Evolutionary conservation across 192 early-diverging fungal species (phyloP).

Genomic region (Ambispora gerdemannii): DNA sequence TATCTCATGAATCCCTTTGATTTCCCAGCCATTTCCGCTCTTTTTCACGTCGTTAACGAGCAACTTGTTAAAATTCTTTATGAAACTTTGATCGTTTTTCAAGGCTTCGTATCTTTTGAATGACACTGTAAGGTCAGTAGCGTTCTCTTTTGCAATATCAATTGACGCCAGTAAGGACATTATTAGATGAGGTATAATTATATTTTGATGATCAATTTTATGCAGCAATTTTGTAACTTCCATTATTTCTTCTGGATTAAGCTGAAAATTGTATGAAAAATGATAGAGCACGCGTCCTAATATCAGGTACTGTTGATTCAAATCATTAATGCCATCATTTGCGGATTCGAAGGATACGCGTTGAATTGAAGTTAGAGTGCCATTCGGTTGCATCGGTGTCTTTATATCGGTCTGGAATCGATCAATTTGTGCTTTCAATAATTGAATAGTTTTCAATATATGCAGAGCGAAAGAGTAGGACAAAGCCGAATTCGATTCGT

Average conservation of each 20-base stretch:
- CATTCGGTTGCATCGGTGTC: neutral
- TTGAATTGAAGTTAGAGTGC: neutral
- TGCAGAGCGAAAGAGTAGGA: conserved; percentile 50
- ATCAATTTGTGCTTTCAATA: conserved; percentile 45
- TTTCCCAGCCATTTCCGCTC: conserved; percentile 31
- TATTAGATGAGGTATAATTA: conserved; percentile 35
- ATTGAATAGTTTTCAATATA: conserved; percentile 48
- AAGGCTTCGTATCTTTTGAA: conserved; percentile 31
- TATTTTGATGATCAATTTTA: conserved; percentile 35
- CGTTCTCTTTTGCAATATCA: conserved; percentile 42
- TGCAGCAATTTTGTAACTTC: conserved; percentile 38
- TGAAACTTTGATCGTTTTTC: conserved; percentile 37
- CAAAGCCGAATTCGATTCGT: conserved; percentile 17
- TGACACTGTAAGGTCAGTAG: conserved; percentile 29
- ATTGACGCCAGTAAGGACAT: conserved; percentile 40
- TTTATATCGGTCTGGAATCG: neutral
- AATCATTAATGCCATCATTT: conserved; percentile 41
- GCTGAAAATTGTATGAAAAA: conserved; percentile 39
- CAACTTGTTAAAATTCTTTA: conserved; percentile 35
- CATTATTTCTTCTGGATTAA: conserved; percentile 37
- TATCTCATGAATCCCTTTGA: conserved; percentile 36
- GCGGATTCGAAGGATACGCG: conserved; percentile 25
- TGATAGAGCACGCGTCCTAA: conserved; percentile 46
- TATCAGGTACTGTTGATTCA: conserved; percentile 39
- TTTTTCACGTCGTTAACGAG: conserved; percentile 20